Conservation (phyloP, 345 rosid species). For the Eucalyptus regnans region DNA sequence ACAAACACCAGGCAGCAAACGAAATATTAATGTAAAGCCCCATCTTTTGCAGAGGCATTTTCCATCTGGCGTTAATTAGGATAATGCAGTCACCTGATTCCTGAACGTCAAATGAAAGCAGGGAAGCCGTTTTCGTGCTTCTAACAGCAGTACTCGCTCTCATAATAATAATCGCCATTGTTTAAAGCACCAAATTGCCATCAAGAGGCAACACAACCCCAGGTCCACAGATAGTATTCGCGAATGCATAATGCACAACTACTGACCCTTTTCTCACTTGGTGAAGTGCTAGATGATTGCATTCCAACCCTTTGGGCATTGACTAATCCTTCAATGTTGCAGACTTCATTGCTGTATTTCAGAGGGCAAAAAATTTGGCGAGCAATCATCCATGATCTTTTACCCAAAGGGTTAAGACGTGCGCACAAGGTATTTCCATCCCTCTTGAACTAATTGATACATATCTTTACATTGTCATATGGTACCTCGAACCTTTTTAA, state of each 20-base stretch:
- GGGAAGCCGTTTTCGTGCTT: neutral
- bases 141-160: neutral
- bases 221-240: neutral
- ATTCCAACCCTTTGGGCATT: neutral
- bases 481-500: neutral
- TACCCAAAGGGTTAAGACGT: conserved; percentile 61
- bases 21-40: neutral
- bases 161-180: neutral
- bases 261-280: neutral
- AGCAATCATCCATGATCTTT: conserved; percentile 76
- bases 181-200: neutral
- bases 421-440: conserved; percentile 46
- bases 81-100: neutral
- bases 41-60: neutral
- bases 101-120: neutral
- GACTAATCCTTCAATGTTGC: conserved; percentile 7
- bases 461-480: neutral
- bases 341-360: conserved; percentile 81
- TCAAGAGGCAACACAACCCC: neutral
- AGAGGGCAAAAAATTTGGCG: conserved; percentile 89
- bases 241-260: neutral
- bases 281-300: neutral
- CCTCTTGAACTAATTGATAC: neutral
- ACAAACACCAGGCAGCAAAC: neutral
- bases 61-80: neutral